A percentile compares a stretch with the other conserved stretches of the same genome.
These are phyloP conservation scores for Tagetes erecta DNA, from an alignment of 129 eudicot species.

Conservation along the genomic window DNA sequence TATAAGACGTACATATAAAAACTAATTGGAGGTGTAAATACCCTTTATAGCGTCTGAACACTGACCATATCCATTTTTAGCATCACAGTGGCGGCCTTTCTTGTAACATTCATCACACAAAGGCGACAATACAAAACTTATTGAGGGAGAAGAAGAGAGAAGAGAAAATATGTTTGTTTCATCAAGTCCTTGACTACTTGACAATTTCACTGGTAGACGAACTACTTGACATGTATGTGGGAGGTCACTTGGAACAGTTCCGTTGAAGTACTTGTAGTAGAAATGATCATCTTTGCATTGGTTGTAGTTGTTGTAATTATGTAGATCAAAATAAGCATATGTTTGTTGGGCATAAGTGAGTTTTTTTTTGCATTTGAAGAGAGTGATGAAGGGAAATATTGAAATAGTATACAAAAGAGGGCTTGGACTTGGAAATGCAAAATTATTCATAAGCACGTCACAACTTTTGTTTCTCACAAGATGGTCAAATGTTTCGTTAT, in stretches of 20 bases:
- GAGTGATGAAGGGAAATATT: constrained; percentile 12
- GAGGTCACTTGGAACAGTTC: constrained; percentile 16
- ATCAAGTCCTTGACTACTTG: neutral
- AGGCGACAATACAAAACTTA: constrained; percentile 16
- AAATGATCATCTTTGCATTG: neutral
- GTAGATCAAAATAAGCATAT: neutral
- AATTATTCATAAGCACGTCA: constrained; percentile 4
- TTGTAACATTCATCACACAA: constrained; percentile 14
- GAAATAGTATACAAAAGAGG: constrained; percentile 31
- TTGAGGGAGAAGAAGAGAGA: neutral
- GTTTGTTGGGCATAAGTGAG: too few relatives aligned
- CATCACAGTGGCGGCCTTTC: constrained; percentile 19
- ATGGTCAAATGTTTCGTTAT: neutral
- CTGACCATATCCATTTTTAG: too few relatives aligned
- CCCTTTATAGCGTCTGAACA: too few relatives aligned
- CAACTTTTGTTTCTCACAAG: constrained; percentile 13
- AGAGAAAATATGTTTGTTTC: constrained; percentile 20
- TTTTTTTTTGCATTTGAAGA: constrained; percentile 37
- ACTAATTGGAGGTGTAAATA: too few relatives aligned
- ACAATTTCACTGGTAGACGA: neutral
- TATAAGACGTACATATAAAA: too few relatives aligned
- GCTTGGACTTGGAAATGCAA: constrained; percentile 14
- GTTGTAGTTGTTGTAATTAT: neutral
- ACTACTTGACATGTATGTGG: constrained; percentile 22
- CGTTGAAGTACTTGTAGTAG: constrained; percentile 3